Conservation (phyloP, 1,284 basidiomycete genomes). For the Apiotrichum gracile region DNA sequence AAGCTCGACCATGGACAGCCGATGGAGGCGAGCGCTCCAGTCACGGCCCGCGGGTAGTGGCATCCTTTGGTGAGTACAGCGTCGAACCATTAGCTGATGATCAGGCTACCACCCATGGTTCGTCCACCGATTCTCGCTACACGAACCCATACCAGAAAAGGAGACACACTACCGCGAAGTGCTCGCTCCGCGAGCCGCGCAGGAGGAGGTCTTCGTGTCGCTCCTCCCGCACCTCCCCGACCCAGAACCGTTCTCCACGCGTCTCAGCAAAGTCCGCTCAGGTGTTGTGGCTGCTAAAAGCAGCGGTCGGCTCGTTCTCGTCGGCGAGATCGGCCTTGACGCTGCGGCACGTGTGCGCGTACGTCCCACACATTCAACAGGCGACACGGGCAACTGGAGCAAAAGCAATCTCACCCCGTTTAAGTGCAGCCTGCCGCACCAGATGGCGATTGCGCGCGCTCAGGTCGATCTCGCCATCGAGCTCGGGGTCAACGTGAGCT, state of each 20-base stretch:
- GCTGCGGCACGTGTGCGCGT: conserved; percentile 29
- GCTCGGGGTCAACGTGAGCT: conserved; percentile 42
- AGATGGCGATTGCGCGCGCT: conserved; percentile 36
- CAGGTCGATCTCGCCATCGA: conserved; percentile 48
- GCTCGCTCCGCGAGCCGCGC: conserved; percentile 32
- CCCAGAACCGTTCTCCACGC: conserved; percentile 29
- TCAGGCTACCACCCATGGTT: conserved; percentile 52
- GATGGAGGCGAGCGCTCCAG: background rate
- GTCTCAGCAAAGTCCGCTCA: conserved; percentile 20
- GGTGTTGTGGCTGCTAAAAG: conserved; percentile 19
- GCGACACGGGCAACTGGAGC: conserved; percentile 20
- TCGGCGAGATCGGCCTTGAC: conserved; percentile 51
- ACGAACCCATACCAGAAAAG: conserved; percentile 25
- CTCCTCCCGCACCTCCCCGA: conserved; percentile 37
- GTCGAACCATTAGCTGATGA: no score
- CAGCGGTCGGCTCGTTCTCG: conserved; percentile 33
- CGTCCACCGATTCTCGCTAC: conserved; percentile 45
- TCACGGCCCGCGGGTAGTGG: conserved; percentile 20
- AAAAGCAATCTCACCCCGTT: conserved; percentile 36
- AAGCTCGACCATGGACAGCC: conserved; percentile 7
- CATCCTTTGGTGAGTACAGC: conserved; percentile 48
- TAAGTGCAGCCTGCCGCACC: conserved; percentile 47
- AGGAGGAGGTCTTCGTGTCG: conserved; percentile 13
- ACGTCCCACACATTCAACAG: background rate
- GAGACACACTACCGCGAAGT: conserved; percentile 43